Conservation (phyloP, 805 yeast genomes). For the Huiozyma sinensis region DNA sequence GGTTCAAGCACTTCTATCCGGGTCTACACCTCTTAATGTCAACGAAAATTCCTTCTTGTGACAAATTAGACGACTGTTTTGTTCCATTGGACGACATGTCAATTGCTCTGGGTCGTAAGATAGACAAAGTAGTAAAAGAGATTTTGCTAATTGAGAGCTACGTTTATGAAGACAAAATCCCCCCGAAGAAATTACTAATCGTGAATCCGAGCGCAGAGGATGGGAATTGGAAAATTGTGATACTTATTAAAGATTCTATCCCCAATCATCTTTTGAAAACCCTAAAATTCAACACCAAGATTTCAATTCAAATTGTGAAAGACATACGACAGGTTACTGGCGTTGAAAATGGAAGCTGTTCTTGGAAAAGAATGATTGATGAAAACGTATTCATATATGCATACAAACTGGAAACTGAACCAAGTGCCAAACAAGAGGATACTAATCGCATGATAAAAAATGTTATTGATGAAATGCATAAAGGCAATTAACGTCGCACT, state of each 20-base stretch:
- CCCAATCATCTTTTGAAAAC: slow-evolving; percentile 8
- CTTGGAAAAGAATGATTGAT: slow-evolving; percentile 14
- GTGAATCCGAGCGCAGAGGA: not conserved
- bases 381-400: slow-evolving; percentile 14
- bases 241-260: slow-evolving; percentile 7
- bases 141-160: not conserved
- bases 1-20: slow-evolving; percentile 14
- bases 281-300: slow-evolving; percentile 9
- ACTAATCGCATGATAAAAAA: too few species aligned
- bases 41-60: not conserved
- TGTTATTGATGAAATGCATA: too few species aligned
- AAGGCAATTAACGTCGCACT: too few species aligned
- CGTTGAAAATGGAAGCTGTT: slow-evolving; percentile 10
- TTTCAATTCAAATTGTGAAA: slow-evolving; percentile 13
- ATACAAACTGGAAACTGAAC: slow-evolving; percentile 4
- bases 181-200: not conserved
- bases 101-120: not conserved
- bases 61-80: not conserved
- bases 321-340: slow-evolving; percentile 8
- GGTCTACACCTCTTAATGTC: slow-evolving; percentile 6
- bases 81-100: not conserved
- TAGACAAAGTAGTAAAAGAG: not conserved
- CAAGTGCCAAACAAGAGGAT: too few species aligned
- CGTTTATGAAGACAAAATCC: not conserved
- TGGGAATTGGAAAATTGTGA: slow-evolving; percentile 10